Conservation (phyloP, 768 basidiomycete genomes). For the Podaxis rugospora region DNA sequence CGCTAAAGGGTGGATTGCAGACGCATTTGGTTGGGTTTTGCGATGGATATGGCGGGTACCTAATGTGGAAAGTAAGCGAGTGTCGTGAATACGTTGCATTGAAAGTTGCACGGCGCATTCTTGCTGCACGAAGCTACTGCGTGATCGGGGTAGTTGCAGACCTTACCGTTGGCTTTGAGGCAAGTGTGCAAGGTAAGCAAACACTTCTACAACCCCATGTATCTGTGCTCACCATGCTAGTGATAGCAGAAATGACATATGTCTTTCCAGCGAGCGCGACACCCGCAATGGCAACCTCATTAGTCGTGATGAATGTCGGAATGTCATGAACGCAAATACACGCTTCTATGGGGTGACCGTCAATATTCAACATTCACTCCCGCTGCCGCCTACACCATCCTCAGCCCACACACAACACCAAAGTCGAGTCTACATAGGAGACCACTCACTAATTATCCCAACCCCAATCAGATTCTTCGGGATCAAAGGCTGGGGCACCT, state of each 20-base stretch:
- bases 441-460: constrained; percentile 27
- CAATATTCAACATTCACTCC: too few relatives aligned
- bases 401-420: not conserved
- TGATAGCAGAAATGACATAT: constrained; percentile 25
- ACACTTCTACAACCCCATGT: not conserved
- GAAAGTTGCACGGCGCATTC: constrained; percentile 39
- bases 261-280: constrained; percentile 25
- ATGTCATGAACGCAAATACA: constrained; percentile 42
- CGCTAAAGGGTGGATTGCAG: constrained; percentile 34
- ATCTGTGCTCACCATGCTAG: constrained; percentile 27
- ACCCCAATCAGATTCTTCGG: constrained; percentile 20
- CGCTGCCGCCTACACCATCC: not conserved
- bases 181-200: not conserved
- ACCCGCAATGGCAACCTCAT: constrained; percentile 25
- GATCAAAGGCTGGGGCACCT: constrained; percentile 19
- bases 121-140: constrained; percentile 30
- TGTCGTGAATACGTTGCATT: constrained; percentile 25
- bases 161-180: constrained; percentile 8
- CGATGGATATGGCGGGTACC: constrained; percentile 27
- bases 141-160: constrained; percentile 39
- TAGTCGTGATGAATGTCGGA: constrained; percentile 28
- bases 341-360: constrained; percentile 21
- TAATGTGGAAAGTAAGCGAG: constrained; percentile 1
- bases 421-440: not conserved
- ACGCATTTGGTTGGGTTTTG: constrained; percentile 33